Percentiles rank a stretch among this genome's conserved stretches.
These are phyloP conservation scores for Phytophthora foliorum DNA, from an alignment of 352 stramenopile genomes.

Conservation along the genomic window DNA sequence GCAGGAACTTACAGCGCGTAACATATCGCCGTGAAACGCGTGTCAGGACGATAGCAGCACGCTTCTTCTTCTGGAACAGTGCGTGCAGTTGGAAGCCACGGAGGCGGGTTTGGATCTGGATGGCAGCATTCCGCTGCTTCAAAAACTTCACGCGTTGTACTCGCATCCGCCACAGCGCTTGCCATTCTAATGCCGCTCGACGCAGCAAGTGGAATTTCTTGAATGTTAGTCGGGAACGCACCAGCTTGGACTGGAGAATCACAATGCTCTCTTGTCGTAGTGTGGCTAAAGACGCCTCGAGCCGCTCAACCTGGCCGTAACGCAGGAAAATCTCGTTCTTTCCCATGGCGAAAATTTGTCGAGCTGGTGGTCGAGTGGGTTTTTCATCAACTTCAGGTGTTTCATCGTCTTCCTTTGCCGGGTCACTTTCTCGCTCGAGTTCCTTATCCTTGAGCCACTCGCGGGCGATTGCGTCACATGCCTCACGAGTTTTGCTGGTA, in stretches of 20 bases:
- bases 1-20: constrained; percentile 50
- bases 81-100: constrained; percentile 42
- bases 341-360: constrained; percentile 71
- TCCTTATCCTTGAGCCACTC: constrained; percentile 62
- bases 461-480: constrained; percentile 59
- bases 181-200: constrained; percentile 44
- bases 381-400: constrained; percentile 21
- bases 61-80: constrained; percentile 41
- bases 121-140: constrained; percentile 32
- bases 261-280: constrained; percentile 59
- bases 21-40: constrained; percentile 50
- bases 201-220: constrained; percentile 57
- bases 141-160: constrained; percentile 43
- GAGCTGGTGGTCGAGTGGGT: constrained; percentile 7
- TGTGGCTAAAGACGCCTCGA: constrained; percentile 59
- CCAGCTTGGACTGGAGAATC: constrained; percentile 64
- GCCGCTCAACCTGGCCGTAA: constrained; percentile 80
- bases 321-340: constrained; percentile 80
- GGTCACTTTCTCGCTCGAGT: constrained; percentile 7
- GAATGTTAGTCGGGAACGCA: constrained; percentile 44
- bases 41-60: constrained; percentile 49
- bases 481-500: constrained; percentile 33
- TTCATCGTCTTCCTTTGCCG: constrained; percentile 14
- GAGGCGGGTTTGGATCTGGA: constrained; percentile 49
- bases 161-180: constrained; percentile 69